Evolutionary conservation across 768 basidiomycete species (phyloP), one percentile per base, ranked within the genome.

Genomic region (Pulveroboletus sp.): DNA sequence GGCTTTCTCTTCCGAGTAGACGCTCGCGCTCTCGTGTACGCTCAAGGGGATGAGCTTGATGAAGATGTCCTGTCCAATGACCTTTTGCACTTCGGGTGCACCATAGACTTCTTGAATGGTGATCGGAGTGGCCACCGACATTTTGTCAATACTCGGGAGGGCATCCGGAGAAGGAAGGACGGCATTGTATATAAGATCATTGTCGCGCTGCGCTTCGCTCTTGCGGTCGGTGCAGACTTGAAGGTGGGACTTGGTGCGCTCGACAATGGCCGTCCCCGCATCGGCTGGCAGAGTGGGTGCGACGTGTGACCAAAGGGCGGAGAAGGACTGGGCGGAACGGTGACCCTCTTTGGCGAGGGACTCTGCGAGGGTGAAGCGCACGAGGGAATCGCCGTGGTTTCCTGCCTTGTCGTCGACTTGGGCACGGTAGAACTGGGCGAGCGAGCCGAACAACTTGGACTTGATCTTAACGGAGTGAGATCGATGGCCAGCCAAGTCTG

Each of bases 1-100:
- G 19, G 95, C 96, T 72, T 98, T 98, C 71, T 99, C 96, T 68
- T 99, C 96, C 1, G 93, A 95, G 68, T 99, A 99, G 13, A 99
- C 84, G 50, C 86, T 89, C 13, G 95, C 95, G 55, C 89, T 89
- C 70, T 97, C 94, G 64, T 97, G 94, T 6, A 99, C 93, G 58
- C 88, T 89, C 37, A 99, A 73, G 12, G 96, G 96, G 29, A 99
- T 79, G 5, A 99, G 79, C 37, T 84, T 78, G 52, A 82, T 65
- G 68, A 99, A 99, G 46, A 97, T 76, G 68, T 97, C 95, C 16
- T 82, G 81, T 1, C 96, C 96, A 57, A 99, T 96, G 41, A 93
- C 81, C 72, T 89, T 91, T 66, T 96, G 91, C 16, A 97, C 93
- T 9, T 97, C 93, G 0, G 89, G 83, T 7, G 88, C 76, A 14